A percentile compares a stretch with the other conserved stretches of the same genome.
Evolutionary conservation across 2,329 filamentous ascomycete genomes (phyloP).

Genomic region (Fusarium penzigii): DNA sequence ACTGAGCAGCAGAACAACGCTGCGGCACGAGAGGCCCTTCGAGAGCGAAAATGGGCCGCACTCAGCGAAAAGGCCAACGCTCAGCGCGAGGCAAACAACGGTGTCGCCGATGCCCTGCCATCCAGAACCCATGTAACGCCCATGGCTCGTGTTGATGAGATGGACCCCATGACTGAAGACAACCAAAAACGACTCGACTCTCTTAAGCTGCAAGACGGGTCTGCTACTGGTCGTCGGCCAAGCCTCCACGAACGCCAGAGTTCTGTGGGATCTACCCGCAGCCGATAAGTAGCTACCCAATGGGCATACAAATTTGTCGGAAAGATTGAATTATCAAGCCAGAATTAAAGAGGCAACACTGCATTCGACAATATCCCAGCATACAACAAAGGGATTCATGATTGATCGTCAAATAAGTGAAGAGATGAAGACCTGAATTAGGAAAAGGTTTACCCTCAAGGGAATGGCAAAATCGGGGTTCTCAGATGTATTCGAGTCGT

Average conservation of each 20-base stretch:
- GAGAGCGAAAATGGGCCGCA: slow-evolving; percentile 87
- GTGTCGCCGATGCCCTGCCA: slow-evolving; percentile 33
- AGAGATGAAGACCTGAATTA: too few species aligned
- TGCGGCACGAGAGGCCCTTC: slow-evolving; percentile 76
- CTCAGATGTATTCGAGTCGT: too few species aligned
- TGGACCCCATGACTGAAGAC: slow-evolving; percentile 77
- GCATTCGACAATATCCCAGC: too few species aligned
- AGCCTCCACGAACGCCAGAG: slow-evolving; percentile 60
- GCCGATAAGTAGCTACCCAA: slow-evolving; percentile 45
- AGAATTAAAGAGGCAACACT: too few species aligned
- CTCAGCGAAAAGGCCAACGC: slow-evolving; percentile 75
- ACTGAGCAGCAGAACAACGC: slow-evolving; percentile 94
- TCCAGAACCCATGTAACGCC: slow-evolving; percentile 40
- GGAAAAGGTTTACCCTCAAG: too few species aligned
- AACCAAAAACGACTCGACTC: slow-evolving; percentile 87
- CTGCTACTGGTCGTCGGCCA: slow-evolving; percentile 53
- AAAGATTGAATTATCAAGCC: too few species aligned
- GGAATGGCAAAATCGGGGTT: too few species aligned
- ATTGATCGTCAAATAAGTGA: too few species aligned
- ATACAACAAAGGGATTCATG: too few species aligned
- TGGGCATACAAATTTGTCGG: too few species aligned
- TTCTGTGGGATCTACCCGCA: slow-evolving; percentile 56
- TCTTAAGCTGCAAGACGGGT: slow-evolving; percentile 81
- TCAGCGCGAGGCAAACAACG: slow-evolving; percentile 54
- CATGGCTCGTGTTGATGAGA: slow-evolving; percentile 66